Percentiles rank a stretch among this genome's conserved stretches.
phyloP scores from a whole-genome alignment of 805 yeast species.

The Nakazawaea wyomingensis region DNA sequence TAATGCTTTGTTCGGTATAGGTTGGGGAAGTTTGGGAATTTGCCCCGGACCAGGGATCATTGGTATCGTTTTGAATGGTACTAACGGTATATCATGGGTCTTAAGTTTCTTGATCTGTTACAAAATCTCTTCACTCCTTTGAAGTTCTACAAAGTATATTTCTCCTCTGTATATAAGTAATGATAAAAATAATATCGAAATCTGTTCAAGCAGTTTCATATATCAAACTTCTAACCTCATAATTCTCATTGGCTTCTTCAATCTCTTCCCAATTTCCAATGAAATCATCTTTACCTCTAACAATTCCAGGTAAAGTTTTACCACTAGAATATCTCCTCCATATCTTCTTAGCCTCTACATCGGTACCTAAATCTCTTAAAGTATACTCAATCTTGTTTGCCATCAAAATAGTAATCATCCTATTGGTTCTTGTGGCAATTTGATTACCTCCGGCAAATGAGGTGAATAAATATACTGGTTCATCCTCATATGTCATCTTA shows the following conservation, averaged over 20 bases:
- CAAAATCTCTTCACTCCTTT: slow-evolving; percentile 7
- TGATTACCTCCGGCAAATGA: slow-evolving; percentile 87
- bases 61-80: slow-evolving; percentile 21
- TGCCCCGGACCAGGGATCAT: slow-evolving; percentile 51
- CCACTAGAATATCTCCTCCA: slow-evolving; percentile 78
- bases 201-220: slow-evolving; percentile 50
- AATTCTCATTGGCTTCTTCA: slow-evolving; percentile 77
- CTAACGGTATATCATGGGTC: slow-evolving; percentile 24
- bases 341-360: slow-evolving; percentile 74
- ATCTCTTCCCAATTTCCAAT: slow-evolving; percentile 85
- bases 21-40: slow-evolving; percentile 48
- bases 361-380: slow-evolving; percentile 79
- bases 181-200: no score
- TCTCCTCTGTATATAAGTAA: no score
- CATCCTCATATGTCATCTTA: slow-evolving; percentile 35
- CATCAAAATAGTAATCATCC: slow-evolving; percentile 66
- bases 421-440: slow-evolving; percentile 70
- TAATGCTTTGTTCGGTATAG: slow-evolving; percentile 40
- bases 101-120: slow-evolving; percentile 24
- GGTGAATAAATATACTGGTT: slow-evolving; percentile 74
- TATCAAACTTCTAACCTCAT: slow-evolving; percentile 54
- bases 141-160: no score
- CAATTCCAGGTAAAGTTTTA: slow-evolving; percentile 76
- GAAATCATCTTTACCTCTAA: slow-evolving; percentile 73
- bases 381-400: slow-evolving; percentile 68